Evolutionary conservation across 2,329 filamentous ascomycete genomes (phyloP).

Genomic region (Penicillium brasilianum): DNA sequence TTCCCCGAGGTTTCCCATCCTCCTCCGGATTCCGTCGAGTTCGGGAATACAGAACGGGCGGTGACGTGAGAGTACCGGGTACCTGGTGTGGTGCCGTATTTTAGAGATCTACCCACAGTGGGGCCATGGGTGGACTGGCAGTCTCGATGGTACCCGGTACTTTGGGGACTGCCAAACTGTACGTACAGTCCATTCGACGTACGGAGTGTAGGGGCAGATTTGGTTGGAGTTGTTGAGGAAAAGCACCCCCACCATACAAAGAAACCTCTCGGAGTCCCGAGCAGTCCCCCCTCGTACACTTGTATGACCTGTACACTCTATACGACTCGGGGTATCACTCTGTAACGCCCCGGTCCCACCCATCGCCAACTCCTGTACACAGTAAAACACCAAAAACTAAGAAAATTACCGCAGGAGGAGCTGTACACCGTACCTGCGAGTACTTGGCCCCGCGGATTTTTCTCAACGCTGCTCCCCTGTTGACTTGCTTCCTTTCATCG

Average conservation of each 20-base stretch:
- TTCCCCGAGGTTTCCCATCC: neutral
- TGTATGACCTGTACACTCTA: neutral
- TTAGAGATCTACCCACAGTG: slow-evolving; percentile 5
- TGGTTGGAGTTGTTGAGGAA: slow-evolving; percentile 11
- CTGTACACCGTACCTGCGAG: slow-evolving; percentile 37
- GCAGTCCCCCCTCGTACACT: neutral
- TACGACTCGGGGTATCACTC: neutral
- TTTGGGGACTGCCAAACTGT: slow-evolving; percentile 26
- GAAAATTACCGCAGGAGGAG: slow-evolving; percentile 26
- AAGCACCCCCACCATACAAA: neutral
- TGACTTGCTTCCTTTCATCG: slow-evolving; percentile 12
- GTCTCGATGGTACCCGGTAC: slow-evolving; percentile 31
- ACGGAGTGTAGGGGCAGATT: neutral
- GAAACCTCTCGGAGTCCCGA: too few species aligned
- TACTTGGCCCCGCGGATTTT: slow-evolving; percentile 34
- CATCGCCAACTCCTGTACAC: neutral
- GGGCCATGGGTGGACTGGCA: slow-evolving; percentile 6
- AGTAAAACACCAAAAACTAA: neutral
- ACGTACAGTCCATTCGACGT: too few species aligned
- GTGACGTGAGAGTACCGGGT: slow-evolving; percentile 1
- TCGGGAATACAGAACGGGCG: neutral
- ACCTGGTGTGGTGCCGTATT: neutral
- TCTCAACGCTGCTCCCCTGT: slow-evolving; percentile 31
- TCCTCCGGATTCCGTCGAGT: too few species aligned
- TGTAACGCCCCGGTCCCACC: slow-evolving; percentile 3